phyloP scores from a whole-genome alignment of 2,329 filamentous ascomycete genomes.

The Aspergillus udagawae region DNA sequence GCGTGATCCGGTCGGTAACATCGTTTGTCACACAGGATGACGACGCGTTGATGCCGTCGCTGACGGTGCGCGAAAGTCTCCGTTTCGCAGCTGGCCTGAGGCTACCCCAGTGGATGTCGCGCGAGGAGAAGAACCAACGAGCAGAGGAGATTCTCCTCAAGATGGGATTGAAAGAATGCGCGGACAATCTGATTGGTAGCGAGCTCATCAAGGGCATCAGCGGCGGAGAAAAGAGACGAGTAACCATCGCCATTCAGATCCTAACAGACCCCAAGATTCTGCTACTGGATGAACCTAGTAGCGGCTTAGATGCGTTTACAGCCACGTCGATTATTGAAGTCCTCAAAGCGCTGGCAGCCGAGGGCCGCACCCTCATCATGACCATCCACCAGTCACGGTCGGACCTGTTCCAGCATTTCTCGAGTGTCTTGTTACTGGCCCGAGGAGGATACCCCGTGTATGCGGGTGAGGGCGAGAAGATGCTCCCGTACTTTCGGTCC shows the following conservation, averaged over 20 bases:
- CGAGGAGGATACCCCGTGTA: constrained; percentile 67
- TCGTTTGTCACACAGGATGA: constrained; percentile 78
- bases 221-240: constrained; percentile 72
- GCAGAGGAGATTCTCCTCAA: constrained; percentile 70
- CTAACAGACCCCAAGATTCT: constrained; percentile 70
- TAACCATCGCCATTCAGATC: constrained; percentile 74
- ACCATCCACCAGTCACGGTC: constrained; percentile 75
- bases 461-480: constrained; percentile 58
- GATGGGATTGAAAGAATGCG: constrained; percentile 74
- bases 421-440: constrained; percentile 66
- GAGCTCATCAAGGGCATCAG: constrained; percentile 74
- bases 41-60: constrained; percentile 66
- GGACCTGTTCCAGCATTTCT: constrained; percentile 67
- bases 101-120: constrained; percentile 66
- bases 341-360: constrained; percentile 63
- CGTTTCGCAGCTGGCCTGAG: constrained; percentile 67
- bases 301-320: constrained; percentile 72
- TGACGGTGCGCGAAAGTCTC: constrained; percentile 73
- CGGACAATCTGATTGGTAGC: constrained; percentile 68
- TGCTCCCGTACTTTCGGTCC: constrained; percentile 61
- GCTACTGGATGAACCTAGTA: constrained; percentile 72
- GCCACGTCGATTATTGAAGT: constrained; percentile 74
- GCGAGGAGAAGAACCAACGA: constrained; percentile 60
- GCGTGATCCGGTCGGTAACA: constrained; percentile 66
- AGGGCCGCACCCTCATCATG: constrained; percentile 70